Base-by-base conservation (phyloP, 2,329 filamentous ascomycete species). In the Fusarium pseudonygamai region DNA sequence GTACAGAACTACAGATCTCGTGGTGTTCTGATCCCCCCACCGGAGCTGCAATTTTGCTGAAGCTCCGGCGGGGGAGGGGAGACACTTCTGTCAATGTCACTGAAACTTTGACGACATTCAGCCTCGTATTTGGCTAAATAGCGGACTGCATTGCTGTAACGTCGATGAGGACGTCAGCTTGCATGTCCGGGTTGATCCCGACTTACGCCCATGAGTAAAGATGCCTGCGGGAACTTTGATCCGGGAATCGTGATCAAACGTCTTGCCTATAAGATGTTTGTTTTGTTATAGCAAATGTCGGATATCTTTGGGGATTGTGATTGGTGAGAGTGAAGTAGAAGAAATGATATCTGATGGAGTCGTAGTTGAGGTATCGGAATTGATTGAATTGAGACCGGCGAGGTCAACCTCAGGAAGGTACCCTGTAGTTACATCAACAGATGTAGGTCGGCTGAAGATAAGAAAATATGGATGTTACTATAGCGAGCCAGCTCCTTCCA, bases 31-130 rank as follows among this genome's bases (percentile, higher is more conserved):
- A 37, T 49, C 64, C 43, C 64, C 43, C 64, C 64, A 40, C 64
- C 62, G 64, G 64, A 67, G 32, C 15, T 58, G 7, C n/a, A 6
- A 24, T 11, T 9, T 6, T 16, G 7, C n/a, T 24, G 12, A 20
- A n/a, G 13, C n/a, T 67, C 64, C 64, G 62, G 62, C 59, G 64
- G 64, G 52, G 64, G 50, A 60, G 47, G 40, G 30, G 40, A 56
- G 64, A 32, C 32, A 26, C 24, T 13, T 50, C 5, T 49, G 40
- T 37, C 34, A 47, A 50, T 20, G 56, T 59, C 42, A 49, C 43
- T 36, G 30, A 49, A 59, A 28, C 55, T n/a, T 26, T 34, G 34
- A 26, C 39, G 18, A n/a, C 40, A 22, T 34, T 37, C 26, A 59
- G 32, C 32, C 42, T 59, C 24, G 18, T 59, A 37, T 50, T 59